These are phyloP conservation scores for Pseudopithomyces chartarum DNA, from an alignment of 2,329 filamentous ascomycete genomes.

Conservation along the genomic window DNA sequence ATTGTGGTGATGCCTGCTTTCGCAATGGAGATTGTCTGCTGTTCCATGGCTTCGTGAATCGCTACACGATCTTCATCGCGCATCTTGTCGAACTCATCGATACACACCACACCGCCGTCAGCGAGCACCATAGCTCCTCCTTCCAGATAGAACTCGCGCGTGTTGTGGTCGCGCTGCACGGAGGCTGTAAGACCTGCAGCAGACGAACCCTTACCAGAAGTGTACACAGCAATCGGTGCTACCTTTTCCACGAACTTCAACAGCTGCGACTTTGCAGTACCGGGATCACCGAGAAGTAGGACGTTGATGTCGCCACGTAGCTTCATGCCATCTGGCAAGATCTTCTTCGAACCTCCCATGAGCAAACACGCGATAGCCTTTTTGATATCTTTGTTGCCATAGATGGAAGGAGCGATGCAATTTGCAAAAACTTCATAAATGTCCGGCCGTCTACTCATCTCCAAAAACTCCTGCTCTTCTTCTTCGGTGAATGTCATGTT, in stretches of 20 bases:
- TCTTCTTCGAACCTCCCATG: conserved; percentile 95
- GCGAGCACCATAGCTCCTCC: conserved; percentile 98
- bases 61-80: conserved; percentile 95
- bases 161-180: conserved; percentile 89
- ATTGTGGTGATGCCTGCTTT: conserved; percentile 99
- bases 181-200: conserved; percentile 97
- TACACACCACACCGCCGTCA: conserved; percentile 95
- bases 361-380: conserved; percentile 94
- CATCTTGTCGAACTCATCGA: conserved; percentile 99
- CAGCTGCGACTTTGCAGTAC: conserved; percentile 96
- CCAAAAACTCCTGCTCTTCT: conserved; percentile 94
- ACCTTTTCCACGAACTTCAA: conserved; percentile 98
- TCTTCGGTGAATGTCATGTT: conserved; percentile 86
- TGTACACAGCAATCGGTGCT: conserved; percentile 96
- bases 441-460: conserved; percentile 87
- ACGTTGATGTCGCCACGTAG: conserved; percentile 98
- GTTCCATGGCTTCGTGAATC: conserved; percentile 99
- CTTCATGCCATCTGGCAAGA: conserved; percentile 96
- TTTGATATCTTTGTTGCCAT: conserved; percentile 94
- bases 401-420: conserved; percentile 97
- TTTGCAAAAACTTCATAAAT: conserved; percentile 89
- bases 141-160: conserved; percentile 96
- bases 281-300: conserved; percentile 91
- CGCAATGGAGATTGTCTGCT: conserved; percentile 98
- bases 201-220: conserved; percentile 96